Conservation (phyloP, 2,329 filamentous ascomycete species). For the Pseudocercospora fuligena region DNA sequence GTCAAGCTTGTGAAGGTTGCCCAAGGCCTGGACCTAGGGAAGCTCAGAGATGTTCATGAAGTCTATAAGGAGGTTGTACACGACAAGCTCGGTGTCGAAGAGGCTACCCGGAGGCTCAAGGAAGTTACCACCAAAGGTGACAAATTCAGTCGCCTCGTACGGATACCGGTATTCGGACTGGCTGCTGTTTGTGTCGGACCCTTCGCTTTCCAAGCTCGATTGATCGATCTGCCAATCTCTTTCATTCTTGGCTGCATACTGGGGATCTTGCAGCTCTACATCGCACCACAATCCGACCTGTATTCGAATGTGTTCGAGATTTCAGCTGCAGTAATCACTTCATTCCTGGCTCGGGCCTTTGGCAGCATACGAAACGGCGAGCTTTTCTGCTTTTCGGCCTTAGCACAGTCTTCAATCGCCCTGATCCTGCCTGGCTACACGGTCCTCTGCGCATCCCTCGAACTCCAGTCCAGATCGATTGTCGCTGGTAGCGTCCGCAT, state of each 20-base stretch:
- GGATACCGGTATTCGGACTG: constrained; percentile 72
- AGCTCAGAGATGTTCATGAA: constrained; percentile 73
- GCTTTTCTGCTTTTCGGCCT: constrained; percentile 57
- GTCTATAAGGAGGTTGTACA: constrained; percentile 83
- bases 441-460: constrained; percentile 55
- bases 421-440: constrained; percentile 58
- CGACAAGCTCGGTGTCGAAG: constrained; percentile 73
- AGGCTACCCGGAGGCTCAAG: constrained; percentile 67
- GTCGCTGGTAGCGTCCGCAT: constrained; percentile 58
- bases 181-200: constrained; percentile 78
- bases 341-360: constrained; percentile 55
- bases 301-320: constrained; percentile 62
- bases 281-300: constrained; percentile 74
- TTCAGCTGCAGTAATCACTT: constrained; percentile 54
- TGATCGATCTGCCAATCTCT: constrained; percentile 77
- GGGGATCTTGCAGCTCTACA: constrained; percentile 73
- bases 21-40: constrained; percentile 75
- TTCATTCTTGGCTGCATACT: constrained; percentile 77
- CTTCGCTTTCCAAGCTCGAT: constrained; percentile 77
- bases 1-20: constrained; percentile 72
- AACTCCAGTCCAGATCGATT: constrained; percentile 54
- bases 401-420: constrained; percentile 56
- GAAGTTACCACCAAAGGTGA: constrained; percentile 63
- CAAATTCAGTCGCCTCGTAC: constrained; percentile 55
- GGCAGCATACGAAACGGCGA: constrained; percentile 51